These are phyloP conservation scores for Plasmodium adleri DNA, from an alignment of 169 alveolate genomes.

Conservation along the genomic window DNA sequence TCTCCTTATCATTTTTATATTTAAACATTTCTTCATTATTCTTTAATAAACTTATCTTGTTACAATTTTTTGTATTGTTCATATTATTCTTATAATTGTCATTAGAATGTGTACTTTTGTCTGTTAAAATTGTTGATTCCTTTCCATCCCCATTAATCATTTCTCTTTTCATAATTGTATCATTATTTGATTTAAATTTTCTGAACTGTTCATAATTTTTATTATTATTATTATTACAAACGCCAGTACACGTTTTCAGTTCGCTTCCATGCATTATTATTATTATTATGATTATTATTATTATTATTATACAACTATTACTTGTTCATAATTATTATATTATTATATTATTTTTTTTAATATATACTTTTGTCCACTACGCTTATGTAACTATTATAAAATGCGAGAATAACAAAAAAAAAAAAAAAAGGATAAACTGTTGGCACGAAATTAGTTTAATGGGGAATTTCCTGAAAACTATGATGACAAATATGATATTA, in stretches of 20 bases:
- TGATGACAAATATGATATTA: too few relatives aligned
- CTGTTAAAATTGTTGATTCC: too few relatives aligned
- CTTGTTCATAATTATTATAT: background rate
- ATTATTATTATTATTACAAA: conserved; percentile 1
- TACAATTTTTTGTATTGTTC: too few relatives aligned
- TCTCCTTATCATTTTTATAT: background rate
- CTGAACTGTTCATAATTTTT: background rate
- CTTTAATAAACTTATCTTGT: too few relatives aligned
- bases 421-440: background rate
- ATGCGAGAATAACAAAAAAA: background rate
- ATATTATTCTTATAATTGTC: too few relatives aligned
- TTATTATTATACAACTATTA: background rate
- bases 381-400: background rate
- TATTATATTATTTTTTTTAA: conserved; percentile 2
- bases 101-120: too few relatives aligned
- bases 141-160: too few relatives aligned
- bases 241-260: background rate
- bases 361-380: background rate
- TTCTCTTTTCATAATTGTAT: background rate
- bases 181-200: background rate
- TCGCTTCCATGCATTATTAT: conserved; percentile 6
- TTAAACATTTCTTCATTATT: too few relatives aligned
- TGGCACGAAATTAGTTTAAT: background rate
- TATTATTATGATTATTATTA: background rate
- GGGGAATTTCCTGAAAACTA: too few relatives aligned